These are phyloP conservation scores for Heterobasidion parviporum DNA, from an alignment of 1,284 basidiomycete genomes.

Conservation along the genomic window DNA sequence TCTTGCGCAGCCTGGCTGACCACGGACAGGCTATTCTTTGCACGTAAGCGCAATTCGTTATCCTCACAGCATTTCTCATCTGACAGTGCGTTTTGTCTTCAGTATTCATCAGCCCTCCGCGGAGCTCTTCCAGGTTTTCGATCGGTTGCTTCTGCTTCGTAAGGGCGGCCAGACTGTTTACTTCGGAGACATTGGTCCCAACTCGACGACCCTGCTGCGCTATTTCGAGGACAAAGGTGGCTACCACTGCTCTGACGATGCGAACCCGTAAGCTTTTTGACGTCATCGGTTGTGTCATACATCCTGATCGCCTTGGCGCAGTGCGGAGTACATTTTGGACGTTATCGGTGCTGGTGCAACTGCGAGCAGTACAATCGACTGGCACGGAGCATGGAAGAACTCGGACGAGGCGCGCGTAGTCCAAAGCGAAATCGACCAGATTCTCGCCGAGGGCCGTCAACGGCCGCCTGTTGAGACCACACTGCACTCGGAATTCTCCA, in stretches of 20 bases:
- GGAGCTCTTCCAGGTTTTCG: constrained; percentile 69
- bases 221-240: constrained; percentile 68
- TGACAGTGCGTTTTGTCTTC: neutral
- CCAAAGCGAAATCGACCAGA: constrained; percentile 20
- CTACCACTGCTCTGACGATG: constrained; percentile 25
- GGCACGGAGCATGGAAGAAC: constrained; percentile 25
- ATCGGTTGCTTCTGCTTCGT: constrained; percentile 47
- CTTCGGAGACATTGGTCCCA: constrained; percentile 66
- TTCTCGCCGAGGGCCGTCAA: constrained; percentile 23
- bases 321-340: constrained; percentile 65
- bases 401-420: constrained; percentile 18
- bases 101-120: constrained; percentile 62
- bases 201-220: constrained; percentile 45
- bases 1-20: constrained; percentile 75
- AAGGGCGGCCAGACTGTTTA: constrained; percentile 73
- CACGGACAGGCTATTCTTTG: constrained; percentile 74
- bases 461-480: constrained; percentile 20
- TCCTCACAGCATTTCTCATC: neutral
- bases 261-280: constrained; percentile 28
- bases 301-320: constrained; percentile 13
- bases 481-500: constrained; percentile 37
- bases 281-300: neutral
- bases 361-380: constrained; percentile 23
- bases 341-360: constrained; percentile 57
- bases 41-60: constrained; percentile 28